Percentiles rank a stretch among this genome's conserved stretches.
These are phyloP conservation scores for Colletotrichum musicola DNA, from an alignment of 2,329 filamentous ascomycete species.

Conservation along the genomic window DNA sequence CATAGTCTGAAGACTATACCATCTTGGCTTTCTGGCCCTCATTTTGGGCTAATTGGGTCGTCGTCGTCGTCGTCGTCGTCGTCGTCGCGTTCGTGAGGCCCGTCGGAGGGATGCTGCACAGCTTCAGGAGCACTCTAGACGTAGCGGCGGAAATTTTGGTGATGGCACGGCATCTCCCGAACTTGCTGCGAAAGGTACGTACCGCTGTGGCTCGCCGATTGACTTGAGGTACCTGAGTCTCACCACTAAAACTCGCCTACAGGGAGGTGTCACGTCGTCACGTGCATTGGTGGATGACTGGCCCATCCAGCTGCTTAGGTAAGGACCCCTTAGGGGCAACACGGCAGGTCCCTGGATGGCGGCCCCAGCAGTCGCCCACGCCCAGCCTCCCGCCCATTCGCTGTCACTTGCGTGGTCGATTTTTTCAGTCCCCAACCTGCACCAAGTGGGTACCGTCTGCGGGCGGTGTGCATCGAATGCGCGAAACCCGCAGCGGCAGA, in stretches of 20 bases:
- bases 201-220: not conserved
- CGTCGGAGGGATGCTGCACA: constrained; percentile 19
- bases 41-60: constrained; percentile 54
- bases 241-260: not conserved
- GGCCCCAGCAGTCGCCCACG: not conserved
- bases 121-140: constrained; percentile 36
- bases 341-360: not conserved
- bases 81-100: constrained; percentile 16
- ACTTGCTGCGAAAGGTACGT: constrained; percentile 15
- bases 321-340: not conserved
- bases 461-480: constrained; percentile 36
- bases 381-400: constrained; percentile 7
- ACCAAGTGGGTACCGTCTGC: constrained; percentile 26
- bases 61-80: not conserved
- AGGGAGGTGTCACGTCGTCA: constrained; percentile 17
- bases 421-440: constrained; percentile 35
- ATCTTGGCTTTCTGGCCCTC: constrained; percentile 70
- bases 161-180: constrained; percentile 37
- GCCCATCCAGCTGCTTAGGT: not conserved
- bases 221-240: not conserved
- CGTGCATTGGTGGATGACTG: not conserved
- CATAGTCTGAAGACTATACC: constrained; percentile 75
- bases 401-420: constrained; percentile 30
- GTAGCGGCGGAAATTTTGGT: constrained; percentile 39
- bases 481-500: constrained; percentile 37